Base-by-base conservation (phyloP, 192 early-diverging fungal species). In the Paraglomus occultum region DNA sequence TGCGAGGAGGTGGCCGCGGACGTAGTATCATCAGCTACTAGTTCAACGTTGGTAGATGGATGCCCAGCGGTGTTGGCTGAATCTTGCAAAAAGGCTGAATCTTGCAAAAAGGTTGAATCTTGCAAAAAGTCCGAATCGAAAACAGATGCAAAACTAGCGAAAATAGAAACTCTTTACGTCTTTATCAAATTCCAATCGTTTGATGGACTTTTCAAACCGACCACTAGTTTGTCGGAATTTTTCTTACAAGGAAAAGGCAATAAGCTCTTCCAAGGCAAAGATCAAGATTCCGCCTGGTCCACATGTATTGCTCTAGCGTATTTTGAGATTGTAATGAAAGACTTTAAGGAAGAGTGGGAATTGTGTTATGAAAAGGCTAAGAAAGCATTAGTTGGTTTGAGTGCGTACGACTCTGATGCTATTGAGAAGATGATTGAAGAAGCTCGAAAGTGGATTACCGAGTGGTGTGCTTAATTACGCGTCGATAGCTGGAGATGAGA, bases 131-230 rank as follows among this genome's bases (percentile, higher is more conserved):
- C 1, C 38, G n/a, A 9, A 5, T 9, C 5, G 42, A 18, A n/a
- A 57, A 11, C 22, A 15, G 31, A 57, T 22, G 10, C 22, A 6
- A 66, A 39, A 66, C 20, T 10, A 9, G 9, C 9, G 15, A 46
- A 42, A 47, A 17, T 68, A 40, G 52, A 68, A 45, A 52, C 14
- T n/a, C 31, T 68, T 6, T 55, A 43, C 11, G 40, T 1, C 6
- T 55, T 57, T 55, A 55, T 68, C 20, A 45, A 20, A 12, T 68
- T 68, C 2, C 52, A 68, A 68, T 55, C 66, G n/a, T 68, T 55
- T 68, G 66, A 68, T 68, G 52, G 66, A 55, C 52, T 31, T 23
- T 55, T 68, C 45, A 22, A 11, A 46, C 51, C 52, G 22, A 45
- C 17, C 4, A 20, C 11, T 1, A 23, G 55, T 39, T 44, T 68